Evolutionary conservation across 768 basidiomycete species (phyloP).

Genomic region (Hydnum rufescens): DNA sequence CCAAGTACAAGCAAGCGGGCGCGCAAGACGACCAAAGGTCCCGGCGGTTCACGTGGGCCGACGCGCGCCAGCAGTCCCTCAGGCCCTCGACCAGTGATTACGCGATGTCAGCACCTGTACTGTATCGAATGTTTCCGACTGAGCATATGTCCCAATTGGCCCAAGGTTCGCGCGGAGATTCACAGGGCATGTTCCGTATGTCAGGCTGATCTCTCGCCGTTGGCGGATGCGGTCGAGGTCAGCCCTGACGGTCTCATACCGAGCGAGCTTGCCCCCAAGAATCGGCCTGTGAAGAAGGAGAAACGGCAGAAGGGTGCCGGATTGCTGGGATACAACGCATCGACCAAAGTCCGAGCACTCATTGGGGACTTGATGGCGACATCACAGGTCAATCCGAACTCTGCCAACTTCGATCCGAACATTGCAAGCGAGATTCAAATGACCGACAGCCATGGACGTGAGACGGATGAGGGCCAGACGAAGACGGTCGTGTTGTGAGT

Average conservation of each 20-base stretch:
- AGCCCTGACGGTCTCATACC: slow-evolving; percentile 31
- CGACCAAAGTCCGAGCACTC: slow-evolving; percentile 77
- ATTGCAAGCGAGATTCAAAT: slow-evolving; percentile 48
- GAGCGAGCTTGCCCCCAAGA: slow-evolving; percentile 8
- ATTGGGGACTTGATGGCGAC: slow-evolving; percentile 61
- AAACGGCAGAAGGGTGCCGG: slow-evolving; percentile 25
- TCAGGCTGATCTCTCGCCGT: slow-evolving; percentile 38
- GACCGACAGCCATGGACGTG: slow-evolving; percentile 53
- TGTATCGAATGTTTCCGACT: slow-evolving; percentile 71
- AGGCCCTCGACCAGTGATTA: slow-evolving; percentile 47
- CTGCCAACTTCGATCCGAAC: slow-evolving; percentile 68
- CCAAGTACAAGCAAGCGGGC: slow-evolving; percentile 26
- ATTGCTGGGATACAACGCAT: slow-evolving; percentile 39
- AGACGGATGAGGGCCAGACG: slow-evolving; percentile 43
- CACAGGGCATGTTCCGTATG: slow-evolving; percentile 59
- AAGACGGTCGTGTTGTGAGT: slow-evolving; percentile 96
- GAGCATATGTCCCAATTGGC: slow-evolving; percentile 66
- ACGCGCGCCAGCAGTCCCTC: slow-evolving; percentile 56
- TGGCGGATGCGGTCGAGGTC: slow-evolving; percentile 65
- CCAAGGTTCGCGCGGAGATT: slow-evolving; percentile 31
- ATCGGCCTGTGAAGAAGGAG: slow-evolving; percentile 6
- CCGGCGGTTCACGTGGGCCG: slow-evolving; percentile 33
- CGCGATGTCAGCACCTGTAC: slow-evolving; percentile 87
- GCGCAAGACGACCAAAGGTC: slow-evolving; percentile 31
- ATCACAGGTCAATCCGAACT: slow-evolving; percentile 71